Evolutionary conservation across 1,284 basidiomycete species (phyloP), one percentile per base, ranked within the genome.

Genomic region (Sphaerobolus stellatus): DNA sequence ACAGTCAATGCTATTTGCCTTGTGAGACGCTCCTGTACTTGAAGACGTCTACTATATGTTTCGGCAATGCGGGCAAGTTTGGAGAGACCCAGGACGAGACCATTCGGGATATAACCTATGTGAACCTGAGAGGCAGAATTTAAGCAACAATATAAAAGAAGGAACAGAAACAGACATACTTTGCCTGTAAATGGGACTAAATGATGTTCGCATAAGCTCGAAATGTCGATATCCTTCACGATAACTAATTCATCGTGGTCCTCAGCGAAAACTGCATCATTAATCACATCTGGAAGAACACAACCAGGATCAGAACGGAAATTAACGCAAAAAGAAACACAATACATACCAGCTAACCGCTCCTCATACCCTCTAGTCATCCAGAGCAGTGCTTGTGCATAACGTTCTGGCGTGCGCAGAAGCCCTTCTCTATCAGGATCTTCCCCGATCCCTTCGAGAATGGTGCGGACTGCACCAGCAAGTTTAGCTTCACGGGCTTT

Each of bases 221-320:
- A 98, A 59, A 99, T 89, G 69, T 98, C 93, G 65, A 99, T 99
- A 69, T 99, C 95, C 58, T 92, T 84, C 48, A 99, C 97, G 59
- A 99, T 87, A 52, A 99, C 96, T 94, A 99, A 97, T 72, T 99
- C 97, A 66, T 99, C 97, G 75, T 99, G 97, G 72, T 99, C 94
- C 73, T 99, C 97, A 51, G 94, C 91, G 69, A 99, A 99, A 38
- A 99, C 87, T 50, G 97, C 97, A 77, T 98, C 93, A 71, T 98
- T 97, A 62, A 99, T 98, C 61, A 99, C 95, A 69, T 99, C 96
- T 91, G 72, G 56, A 20, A 50, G 54, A 28, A 47, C 33, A 20
- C 30, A 33, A 57, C 34, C 27, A 58, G 55, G 54, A 56, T 30
- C n/a, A n/a, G 50, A 30, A 41, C 45, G 28, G 25, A 38, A 8